Evolutionary conservation across 2,329 filamentous ascomycete genomes (phyloP).

Genomic region (Ophiobolus disseminans): DNA sequence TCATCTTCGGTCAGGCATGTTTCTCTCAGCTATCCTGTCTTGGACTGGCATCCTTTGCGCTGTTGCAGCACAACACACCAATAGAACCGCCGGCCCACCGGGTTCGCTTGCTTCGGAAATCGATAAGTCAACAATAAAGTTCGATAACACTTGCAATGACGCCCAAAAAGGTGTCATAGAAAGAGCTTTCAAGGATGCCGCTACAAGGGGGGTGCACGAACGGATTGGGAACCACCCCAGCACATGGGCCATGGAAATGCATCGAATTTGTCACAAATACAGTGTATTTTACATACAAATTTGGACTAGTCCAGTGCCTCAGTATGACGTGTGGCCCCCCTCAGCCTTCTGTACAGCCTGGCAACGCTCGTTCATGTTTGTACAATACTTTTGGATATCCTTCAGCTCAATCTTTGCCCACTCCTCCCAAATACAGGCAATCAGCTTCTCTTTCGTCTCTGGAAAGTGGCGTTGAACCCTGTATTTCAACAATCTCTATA

Average conservation of each 20-base stretch:
- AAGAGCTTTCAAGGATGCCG: too few species aligned
- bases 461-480: slow-evolving; percentile 2
- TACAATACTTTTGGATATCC: not conserved
- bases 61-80: too few species aligned
- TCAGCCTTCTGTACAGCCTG: not conserved
- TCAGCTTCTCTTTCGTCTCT: slow-evolving; percentile 6
- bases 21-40: too few species aligned
- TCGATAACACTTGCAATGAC: too few species aligned
- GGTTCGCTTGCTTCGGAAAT: too few species aligned
- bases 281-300: slow-evolving; percentile 2
- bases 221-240: not conserved
- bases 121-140: too few species aligned
- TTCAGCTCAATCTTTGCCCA: slow-evolving; percentile 4
- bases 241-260: not conserved
- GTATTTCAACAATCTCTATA: slow-evolving; percentile 8
- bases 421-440: slow-evolving; percentile 6
- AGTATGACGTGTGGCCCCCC: not conserved
- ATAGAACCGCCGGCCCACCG: too few species aligned
- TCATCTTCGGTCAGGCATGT: too few species aligned
- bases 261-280: too few species aligned
- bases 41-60: too few species aligned
- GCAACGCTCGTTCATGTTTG: not conserved
- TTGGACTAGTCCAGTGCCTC: too few species aligned
- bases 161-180: too few species aligned
- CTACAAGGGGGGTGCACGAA: not conserved